Evolutionary conservation across 1,139 yeast genomes (phyloP).

Genomic region (Diutina rugosa): DNA sequence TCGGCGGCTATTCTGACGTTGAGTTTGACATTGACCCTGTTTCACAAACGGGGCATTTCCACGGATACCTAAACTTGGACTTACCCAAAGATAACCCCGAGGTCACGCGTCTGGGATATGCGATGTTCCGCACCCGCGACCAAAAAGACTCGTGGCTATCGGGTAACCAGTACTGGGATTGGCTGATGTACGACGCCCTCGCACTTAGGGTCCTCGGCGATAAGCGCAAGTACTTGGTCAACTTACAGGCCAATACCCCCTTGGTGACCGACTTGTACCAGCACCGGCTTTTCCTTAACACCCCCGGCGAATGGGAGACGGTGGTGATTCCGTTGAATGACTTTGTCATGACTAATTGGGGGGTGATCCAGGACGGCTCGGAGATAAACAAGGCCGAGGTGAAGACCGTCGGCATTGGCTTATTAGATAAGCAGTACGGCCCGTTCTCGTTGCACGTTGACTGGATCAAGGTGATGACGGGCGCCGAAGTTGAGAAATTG

Average conservation of each 20-base stretch:
- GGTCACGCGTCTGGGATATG: conserved; percentile 65
- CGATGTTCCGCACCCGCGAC: conserved; percentile 74
- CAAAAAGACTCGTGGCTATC: conserved; percentile 37
- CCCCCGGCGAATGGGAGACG: conserved; percentile 77
- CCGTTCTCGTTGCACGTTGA: conserved; percentile 61
- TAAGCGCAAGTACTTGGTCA: conserved; percentile 62
- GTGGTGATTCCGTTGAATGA: conserved; percentile 66
- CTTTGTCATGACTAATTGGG: conserved; percentile 76
- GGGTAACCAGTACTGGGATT: conserved; percentile 45
- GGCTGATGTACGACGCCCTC: conserved; percentile 45
- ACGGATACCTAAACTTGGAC: conserved; percentile 62
- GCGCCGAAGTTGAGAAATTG: conserved; percentile 32
- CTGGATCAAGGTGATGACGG: conserved; percentile 61
- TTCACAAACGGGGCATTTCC: conserved; percentile 40
- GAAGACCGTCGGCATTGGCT: conserved; percentile 67
- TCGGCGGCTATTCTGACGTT: conserved; percentile 70
- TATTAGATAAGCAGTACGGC: conserved; percentile 70
- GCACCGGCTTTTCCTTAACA: conserved; percentile 62
- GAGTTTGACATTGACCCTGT: conserved; percentile 29
- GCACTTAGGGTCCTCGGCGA: conserved; percentile 67
- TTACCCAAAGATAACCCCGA: conserved; percentile 62
- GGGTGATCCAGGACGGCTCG: conserved; percentile 58
- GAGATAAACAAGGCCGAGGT: conserved; percentile 52
- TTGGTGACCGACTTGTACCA: conserved; percentile 71
- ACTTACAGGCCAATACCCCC: conserved; percentile 72